Evolutionary conservation across 1,139 yeast genomes (phyloP), one percentile per base, ranked within the genome.

Genomic region (Suzukiozyma palmioleophila): DNA sequence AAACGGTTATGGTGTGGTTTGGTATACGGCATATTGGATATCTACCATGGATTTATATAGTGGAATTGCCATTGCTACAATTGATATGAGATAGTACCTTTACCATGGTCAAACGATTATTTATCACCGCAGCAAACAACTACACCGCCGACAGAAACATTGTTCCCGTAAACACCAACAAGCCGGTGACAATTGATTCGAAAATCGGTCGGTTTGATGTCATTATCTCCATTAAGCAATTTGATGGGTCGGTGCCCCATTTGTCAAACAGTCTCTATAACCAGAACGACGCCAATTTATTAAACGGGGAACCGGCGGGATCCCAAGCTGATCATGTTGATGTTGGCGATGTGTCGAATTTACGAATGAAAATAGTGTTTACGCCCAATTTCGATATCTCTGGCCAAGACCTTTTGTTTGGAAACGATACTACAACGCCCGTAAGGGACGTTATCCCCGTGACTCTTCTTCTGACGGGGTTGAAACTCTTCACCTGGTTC

Each of bases 371-470:
- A 26, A 57, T 73, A 15, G 62, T 59, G 31, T 69, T 70, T 43
- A 59, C 53, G 11, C 78, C 79, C 5, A 62, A 60, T n/a, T 43
- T 45, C 13, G 63, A 67, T 26, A 66, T 79, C 14, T 51, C 53
- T 26, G 87, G 85, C 1, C 66, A 73, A 35, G 71, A 72, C 12
- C 59, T 83, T 38, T 48, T 78, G 11, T 83, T 79, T 62, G 90
- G 90, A 1, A 84, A 84, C 52, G 90, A 84, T 53, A 81, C 81
- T 55, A 77, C 71, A 16, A 59, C 67, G 26, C 82, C 88, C 1
- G 75, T 84, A 33, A 63, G 70, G 32, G 81, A 81, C 42, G 67
- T 70, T 42, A 71, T 84, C 10, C 92, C 92, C 3, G 60, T 72
- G 1, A 53, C 71, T 0, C 48, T 71, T 24, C 52, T 72, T 36